A percentile compares a stretch with the other conserved stretches of the same genome.
Evolutionary conservation across 2,329 filamentous ascomycete species (phyloP).

Genomic region (Fusarium penzigii): DNA sequence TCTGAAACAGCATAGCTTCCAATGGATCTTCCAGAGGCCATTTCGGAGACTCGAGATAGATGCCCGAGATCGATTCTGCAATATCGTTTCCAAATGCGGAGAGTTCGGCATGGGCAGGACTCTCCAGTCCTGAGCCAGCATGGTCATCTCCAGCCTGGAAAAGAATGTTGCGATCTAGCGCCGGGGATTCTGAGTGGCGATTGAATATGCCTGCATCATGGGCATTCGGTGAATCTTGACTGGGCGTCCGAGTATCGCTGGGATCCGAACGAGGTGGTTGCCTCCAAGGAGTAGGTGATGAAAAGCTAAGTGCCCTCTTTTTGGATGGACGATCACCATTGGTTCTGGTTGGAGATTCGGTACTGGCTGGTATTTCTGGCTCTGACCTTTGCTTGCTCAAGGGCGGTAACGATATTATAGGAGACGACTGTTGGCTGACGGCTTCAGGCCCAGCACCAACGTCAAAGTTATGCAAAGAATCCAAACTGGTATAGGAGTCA

Average conservation of each 20-base stretch:
- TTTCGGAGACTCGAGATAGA: conserved; percentile 21
- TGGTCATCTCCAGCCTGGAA: conserved; percentile 9
- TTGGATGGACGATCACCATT: conserved; percentile 17
- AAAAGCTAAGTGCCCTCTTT: conserved; percentile 24
- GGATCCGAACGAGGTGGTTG: conserved; percentile 13
- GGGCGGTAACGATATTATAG: conserved; percentile 2
- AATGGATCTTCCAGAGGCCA: conserved; percentile 26
- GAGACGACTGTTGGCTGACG: conserved; percentile 12
- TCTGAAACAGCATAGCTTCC: conserved; percentile 31
- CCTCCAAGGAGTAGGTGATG: conserved; percentile 15
- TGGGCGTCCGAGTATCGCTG: conserved; percentile 14
- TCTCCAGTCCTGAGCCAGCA: conserved; percentile 9
- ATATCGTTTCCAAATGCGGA: conserved; percentile 13
- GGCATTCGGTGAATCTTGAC: conserved; percentile 11
- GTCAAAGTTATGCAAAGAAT: conserved; percentile 9
- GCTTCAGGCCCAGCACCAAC: conserved; percentile 3
- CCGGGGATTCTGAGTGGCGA: conserved; percentile 6
- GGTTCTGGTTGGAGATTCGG: background rate
- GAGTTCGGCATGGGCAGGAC: conserved; percentile 4
- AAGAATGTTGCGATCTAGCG: conserved; percentile 1
- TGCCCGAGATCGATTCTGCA: conserved; percentile 22
- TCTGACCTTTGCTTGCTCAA: conserved; percentile 7
- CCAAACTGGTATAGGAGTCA: conserved; percentile 19
- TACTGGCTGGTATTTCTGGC: background rate
- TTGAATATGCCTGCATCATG: conserved; percentile 6